A percentile compares a stretch with the other conserved stretches of the same genome.
These are phyloP conservation scores for Rhynchospora pubera DNA, from an alignment of 176 grass and related monocot genomes.

Conservation along the genomic window DNA sequence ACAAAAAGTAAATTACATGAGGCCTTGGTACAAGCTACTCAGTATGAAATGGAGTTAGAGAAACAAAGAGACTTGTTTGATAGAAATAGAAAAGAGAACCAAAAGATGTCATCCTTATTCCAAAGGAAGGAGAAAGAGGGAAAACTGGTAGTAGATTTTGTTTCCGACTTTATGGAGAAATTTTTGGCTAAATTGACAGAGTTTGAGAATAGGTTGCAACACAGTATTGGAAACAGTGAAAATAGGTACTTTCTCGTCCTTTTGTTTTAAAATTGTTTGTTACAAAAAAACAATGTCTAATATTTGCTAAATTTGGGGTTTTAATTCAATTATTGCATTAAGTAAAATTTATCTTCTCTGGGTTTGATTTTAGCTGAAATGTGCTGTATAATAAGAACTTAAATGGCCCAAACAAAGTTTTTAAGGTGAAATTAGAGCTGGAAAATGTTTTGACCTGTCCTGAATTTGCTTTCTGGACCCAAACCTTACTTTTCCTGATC, in stretches of 20 bases:
- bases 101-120: constrained; percentile 25
- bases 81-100: constrained; percentile 40
- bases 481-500: background rate
- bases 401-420: background rate
- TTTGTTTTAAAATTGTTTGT: background rate
- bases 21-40: constrained; percentile 39
- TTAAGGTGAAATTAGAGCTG: background rate
- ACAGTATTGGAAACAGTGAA: constrained; percentile 37
- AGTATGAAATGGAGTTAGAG: constrained; percentile 45
- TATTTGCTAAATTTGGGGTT: background rate
- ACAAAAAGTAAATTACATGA: constrained; percentile 51
- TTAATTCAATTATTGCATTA: background rate
- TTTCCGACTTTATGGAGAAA: constrained; percentile 29
- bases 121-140: constrained; percentile 19
- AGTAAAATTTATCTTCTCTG: background rate
- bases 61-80: constrained; percentile 48
- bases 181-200: constrained; percentile 35
- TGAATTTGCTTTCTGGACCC: background rate
- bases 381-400: background rate
- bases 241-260: constrained; percentile 35
- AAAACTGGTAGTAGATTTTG: constrained; percentile 23
- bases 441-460: background rate
- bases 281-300: background rate
- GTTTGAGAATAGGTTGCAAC: constrained; percentile 46
- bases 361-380: background rate